Evolutionary conservation across 345 rosid genomes (phyloP), one percentile per base, ranked within the genome.

Genomic region (Rubroshorea leprosula): DNA sequence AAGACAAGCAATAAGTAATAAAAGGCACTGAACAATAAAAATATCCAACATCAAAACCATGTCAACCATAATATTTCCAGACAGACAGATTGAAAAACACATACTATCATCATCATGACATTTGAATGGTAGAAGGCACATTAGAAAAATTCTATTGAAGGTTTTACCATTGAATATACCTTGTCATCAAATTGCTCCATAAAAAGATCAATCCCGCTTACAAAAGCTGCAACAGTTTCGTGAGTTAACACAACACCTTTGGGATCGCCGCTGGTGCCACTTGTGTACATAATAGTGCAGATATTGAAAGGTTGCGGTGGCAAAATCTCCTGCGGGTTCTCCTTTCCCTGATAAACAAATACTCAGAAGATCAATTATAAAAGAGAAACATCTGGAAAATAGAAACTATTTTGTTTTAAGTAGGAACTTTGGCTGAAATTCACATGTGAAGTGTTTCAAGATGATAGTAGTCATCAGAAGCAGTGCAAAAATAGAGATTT

Each of bases 201-300:
- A 67, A 70, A 93, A 45, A 86, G 73, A 75, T 93, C 99, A 49
- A 85, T 25, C 31, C 97, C 96, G 38, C 76, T 67, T 25, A 89
- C 85, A 20, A 74, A 76, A 35, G 70, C 49, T 5, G 83, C 71
- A 15, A 89, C 68, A 12, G 83, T 82, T 78, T 93, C 96, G 61
- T 93, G 99, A 46, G 84, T 83, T 51, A 93, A 65, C 60, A 89
- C 87, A 49, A 93, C 99, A 4, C 99, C 97, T 75, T 93, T 93
- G 18, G 99, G 99, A 49, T 85, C 86, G 62, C 99, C 99, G 63
- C 96, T 93, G 66, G 99, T 89, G 47, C 99, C 99, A 16, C 99
- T 93, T 19, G 99, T 93, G 56, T 93, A 89, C 96, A 93, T 93
- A 59, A 93, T 86, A 52, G 99, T 85, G 87, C 96, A 89, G 58